Evolutionary conservation across 768 basidiomycete genomes (phyloP), one percentile per base, ranked within the genome.

Genomic region (Calocera cornea): DNA sequence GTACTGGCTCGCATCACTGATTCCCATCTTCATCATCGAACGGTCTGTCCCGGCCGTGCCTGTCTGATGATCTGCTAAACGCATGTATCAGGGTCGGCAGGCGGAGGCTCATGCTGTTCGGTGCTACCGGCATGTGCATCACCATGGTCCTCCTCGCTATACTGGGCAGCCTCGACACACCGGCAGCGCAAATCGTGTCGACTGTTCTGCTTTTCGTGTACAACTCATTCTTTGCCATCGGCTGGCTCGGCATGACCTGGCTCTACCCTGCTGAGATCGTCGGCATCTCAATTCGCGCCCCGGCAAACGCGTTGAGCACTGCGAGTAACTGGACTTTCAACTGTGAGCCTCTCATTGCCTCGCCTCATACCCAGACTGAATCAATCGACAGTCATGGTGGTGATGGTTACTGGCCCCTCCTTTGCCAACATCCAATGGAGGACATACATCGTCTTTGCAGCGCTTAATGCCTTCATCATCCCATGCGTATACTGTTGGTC

Each of bases 241-340:
- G 86, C 0, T 88, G 86, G 86, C 74, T 87, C 44, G 85, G 86
- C 19, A 85, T 87, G 82, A 85, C 87, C 0, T 87, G 86, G 85
- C 77, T 88, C 68, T 87, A 87, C 81, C 85, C 86, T 68, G 86
- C 85, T 19, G 86, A 88, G 74, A 84, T 87, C 27, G 84, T 84
- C 27, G 83, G 84, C 12, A 74, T 87, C 50, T 79, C 81, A 31
- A 84, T 87, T 72, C 80, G 86, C 66, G 86, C 83, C 5, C 83
- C 85, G 0, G 86, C 86, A 14, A 86, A 87, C 68, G 86, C 85
- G 12, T 77, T 87, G 33, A 83, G 83, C 41, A 87, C 86, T 0
- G 83, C 77, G 11, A 74, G 76, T 33, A 79, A 81, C 74, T 81
- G 75, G 75, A 64, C 72, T 14, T 71, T 72, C 65, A 72, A 72